Evolutionary conservation across 2,329 filamentous ascomycete genomes (phyloP).

Genomic region (Alternaria triticimaculans): DNA sequence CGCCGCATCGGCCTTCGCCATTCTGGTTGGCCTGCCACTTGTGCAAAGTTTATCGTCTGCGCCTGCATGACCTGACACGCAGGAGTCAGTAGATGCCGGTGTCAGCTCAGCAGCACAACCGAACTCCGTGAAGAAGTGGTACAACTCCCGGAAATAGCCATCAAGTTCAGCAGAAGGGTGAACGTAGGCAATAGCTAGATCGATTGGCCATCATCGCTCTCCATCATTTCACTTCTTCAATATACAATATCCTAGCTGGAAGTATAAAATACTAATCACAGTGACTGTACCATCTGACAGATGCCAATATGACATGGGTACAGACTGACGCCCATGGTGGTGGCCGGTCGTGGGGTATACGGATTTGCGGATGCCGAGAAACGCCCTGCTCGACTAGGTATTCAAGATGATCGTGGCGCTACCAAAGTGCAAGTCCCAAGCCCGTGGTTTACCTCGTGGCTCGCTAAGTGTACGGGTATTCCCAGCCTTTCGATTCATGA

Average conservation of each 20-base stretch:
- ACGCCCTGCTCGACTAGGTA: neutral
- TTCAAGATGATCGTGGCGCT: neutral
- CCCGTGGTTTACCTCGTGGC: neutral
- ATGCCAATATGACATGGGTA: neutral
- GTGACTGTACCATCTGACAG: neutral
- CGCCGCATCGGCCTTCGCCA: neutral
- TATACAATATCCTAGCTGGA: neutral
- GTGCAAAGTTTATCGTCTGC: neutral
- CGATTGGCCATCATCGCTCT: neutral
- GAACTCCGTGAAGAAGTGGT: neutral
- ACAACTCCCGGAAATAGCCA: neutral
- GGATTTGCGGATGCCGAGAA: neutral
- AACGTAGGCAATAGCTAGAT: neutral
- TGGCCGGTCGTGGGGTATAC: neutral
- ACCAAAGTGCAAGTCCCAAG: neutral
- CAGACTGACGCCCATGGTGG: neutral
- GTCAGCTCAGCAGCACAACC: neutral
- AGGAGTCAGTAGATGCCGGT: neutral
- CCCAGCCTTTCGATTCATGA: neutral
- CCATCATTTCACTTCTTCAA: neutral
- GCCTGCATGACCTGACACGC: slow-evolving; percentile 2
- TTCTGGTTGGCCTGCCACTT: neutral
- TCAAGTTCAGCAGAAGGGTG: neutral
- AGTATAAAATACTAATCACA: neutral
- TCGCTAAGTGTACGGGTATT: neutral